phyloP scores from a whole-genome alignment of 148 eudicot genomes.

The Cornus controversa region DNA sequence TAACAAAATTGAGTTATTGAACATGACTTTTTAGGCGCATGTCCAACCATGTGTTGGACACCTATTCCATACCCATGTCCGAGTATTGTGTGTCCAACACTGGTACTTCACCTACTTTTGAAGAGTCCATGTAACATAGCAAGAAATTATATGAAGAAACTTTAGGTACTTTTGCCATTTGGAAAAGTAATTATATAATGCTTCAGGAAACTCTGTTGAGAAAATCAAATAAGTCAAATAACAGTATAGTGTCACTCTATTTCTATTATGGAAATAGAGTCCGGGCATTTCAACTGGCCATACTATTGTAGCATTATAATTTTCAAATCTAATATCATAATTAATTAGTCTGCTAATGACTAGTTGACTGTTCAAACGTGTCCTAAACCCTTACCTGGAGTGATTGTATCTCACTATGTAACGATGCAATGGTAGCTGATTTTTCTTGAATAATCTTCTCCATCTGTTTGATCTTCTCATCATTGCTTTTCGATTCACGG shows the following conservation, averaged over 20 bases:
- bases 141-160: background rate
- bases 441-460: conserved; percentile 49
- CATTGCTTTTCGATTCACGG: conserved; percentile 38
- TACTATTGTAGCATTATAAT: background rate
- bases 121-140: no score
- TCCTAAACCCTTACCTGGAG: conserved; percentile 32
- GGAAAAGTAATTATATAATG: background rate
- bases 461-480: conserved; percentile 42
- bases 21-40: no score
- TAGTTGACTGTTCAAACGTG: background rate
- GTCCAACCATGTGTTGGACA: no score
- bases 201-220: background rate
- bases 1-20: no score
- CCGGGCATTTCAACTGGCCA: background rate
- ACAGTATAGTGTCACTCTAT: background rate
- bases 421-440: conserved; percentile 34
- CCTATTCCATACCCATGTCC: no score
- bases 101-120: no score
- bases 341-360: background rate
- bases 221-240: background rate
- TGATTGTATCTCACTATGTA: conserved; percentile 43
- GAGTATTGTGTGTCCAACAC: no score
- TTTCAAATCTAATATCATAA: background rate
- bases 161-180: background rate
- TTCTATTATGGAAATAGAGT: background rate